These are phyloP conservation scores for Fusarium floridanum DNA, from an alignment of 2,329 filamentous ascomycete species.

Conservation along the genomic window DNA sequence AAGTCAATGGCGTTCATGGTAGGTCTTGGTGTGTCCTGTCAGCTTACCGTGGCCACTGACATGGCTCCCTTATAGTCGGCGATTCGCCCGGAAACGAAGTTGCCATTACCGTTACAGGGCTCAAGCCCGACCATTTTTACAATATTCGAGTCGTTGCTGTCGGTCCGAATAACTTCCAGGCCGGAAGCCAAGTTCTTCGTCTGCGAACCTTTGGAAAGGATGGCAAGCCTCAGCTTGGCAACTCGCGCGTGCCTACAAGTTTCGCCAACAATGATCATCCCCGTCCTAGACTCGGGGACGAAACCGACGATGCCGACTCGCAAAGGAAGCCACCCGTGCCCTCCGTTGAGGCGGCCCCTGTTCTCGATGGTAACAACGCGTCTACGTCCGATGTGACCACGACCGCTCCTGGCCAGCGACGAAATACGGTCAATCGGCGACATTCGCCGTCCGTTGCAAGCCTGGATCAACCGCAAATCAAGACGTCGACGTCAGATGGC, in stretches of 20 bases:
- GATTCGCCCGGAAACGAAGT: slow-evolving; percentile 72
- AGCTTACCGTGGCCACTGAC: slow-evolving; percentile 22
- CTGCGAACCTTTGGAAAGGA: slow-evolving; percentile 80
- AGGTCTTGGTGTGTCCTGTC: slow-evolving; percentile 50
- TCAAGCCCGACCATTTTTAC: slow-evolving; percentile 90
- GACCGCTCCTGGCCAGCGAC: slow-evolving; percentile 54
- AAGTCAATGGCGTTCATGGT: slow-evolving; percentile 95
- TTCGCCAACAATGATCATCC: slow-evolving; percentile 66
- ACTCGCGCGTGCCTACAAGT: slow-evolving; percentile 68
- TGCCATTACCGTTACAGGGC: slow-evolving; percentile 87
- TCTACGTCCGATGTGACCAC: slow-evolving; percentile 74
- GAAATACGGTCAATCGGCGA: slow-evolving; percentile 76
- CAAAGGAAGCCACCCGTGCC: slow-evolving; percentile 64
- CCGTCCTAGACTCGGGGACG: slow-evolving; percentile 55
- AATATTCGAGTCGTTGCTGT: slow-evolving; percentile 94
- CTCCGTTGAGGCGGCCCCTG: slow-evolving; percentile 70
- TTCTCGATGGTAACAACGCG: slow-evolving; percentile 70
- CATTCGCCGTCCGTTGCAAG: slow-evolving; percentile 78
- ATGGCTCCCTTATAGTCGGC: slow-evolving; percentile 70
- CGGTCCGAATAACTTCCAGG: slow-evolving; percentile 92
- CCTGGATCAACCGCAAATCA: slow-evolving; percentile 63
- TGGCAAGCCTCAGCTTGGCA: slow-evolving; percentile 71
- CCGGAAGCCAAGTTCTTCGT: slow-evolving; percentile 86
- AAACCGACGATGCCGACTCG: slow-evolving; percentile 61
- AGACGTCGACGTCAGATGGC: slow-evolving; percentile 62